Evolutionary conservation across 2,329 filamentous ascomycete genomes (phyloP).

Genomic region (Beauveria asiatica): DNA sequence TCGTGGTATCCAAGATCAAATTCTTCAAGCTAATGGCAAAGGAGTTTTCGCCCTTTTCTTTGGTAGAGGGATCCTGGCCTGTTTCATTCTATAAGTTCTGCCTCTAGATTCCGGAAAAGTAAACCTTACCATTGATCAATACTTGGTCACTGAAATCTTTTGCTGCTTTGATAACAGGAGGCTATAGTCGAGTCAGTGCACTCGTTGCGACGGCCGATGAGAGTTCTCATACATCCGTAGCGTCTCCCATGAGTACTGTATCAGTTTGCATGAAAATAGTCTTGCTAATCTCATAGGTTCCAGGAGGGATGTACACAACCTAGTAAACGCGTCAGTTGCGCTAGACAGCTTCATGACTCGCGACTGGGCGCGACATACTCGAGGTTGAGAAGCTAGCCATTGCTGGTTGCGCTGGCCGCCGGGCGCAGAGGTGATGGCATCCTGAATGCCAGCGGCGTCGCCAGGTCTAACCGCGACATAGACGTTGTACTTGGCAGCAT

Average conservation of each 20-base stretch:
- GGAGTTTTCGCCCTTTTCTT: slow-evolving; percentile 27
- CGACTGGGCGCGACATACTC: slow-evolving; percentile 13
- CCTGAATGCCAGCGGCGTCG: not conserved
- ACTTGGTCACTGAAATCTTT: slow-evolving; percentile 20
- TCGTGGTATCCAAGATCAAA: slow-evolving; percentile 33
- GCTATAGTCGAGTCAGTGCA: slow-evolving; percentile 15
- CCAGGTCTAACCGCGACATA: slow-evolving; percentile 1
- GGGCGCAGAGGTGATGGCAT: slow-evolving; percentile 4
- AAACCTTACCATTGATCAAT: slow-evolving; percentile 16
- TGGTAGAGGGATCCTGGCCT: slow-evolving; percentile 27
- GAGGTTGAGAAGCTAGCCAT: slow-evolving; percentile 10
- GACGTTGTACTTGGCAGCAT: slow-evolving; percentile 3
- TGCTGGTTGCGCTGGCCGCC: slow-evolving; percentile 5
- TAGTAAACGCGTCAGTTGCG: not conserved
- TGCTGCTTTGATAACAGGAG: slow-evolving; percentile 33
- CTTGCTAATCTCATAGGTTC: slow-evolving; percentile 30
- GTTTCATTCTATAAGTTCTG: not conserved
- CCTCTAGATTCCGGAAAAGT: not conserved
- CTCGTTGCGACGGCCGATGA: not conserved
- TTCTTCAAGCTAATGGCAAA: slow-evolving; percentile 37
- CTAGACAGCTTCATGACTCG: not conserved
- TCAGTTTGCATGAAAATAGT: slow-evolving; percentile 35
- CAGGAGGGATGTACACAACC: slow-evolving; percentile 32
- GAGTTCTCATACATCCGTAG: slow-evolving; percentile 21
- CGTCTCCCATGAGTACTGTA: slow-evolving; percentile 38